A percentile compares a stretch with the other conserved stretches of the same genome.
Conservation (phyloP, 176 grass and related monocot species). For the Puccinellia tenuiflora region DNA sequence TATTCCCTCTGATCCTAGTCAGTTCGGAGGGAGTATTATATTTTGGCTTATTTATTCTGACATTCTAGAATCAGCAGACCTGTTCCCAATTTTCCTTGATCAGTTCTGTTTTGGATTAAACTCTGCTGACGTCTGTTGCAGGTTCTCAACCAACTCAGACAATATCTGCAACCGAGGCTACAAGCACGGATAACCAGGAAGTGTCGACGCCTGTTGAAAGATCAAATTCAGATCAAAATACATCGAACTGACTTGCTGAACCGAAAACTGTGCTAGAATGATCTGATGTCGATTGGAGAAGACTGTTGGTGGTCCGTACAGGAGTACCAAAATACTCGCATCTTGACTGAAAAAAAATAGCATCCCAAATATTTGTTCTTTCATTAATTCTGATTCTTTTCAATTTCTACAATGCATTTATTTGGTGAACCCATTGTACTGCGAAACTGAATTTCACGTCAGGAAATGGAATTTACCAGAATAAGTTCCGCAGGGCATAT, state of each 20-base stretch:
- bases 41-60: neutral
- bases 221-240: constrained; percentile 39
- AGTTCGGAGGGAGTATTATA: no score
- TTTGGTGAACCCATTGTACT: constrained; percentile 21
- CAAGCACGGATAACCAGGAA: constrained; percentile 25
- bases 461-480: constrained; percentile 6
- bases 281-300: constrained; percentile 13
- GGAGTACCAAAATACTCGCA: constrained; percentile 24
- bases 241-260: constrained; percentile 37
- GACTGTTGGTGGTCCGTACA: constrained; percentile 20
- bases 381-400: constrained; percentile 63
- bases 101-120: neutral
- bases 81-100: neutral
- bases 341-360: constrained; percentile 49
- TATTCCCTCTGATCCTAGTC: no score
- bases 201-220: constrained; percentile 15
- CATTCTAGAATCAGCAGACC: neutral
- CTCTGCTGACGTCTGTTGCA: constrained; percentile 23
- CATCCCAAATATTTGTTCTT: constrained; percentile 42
- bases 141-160: constrained; percentile 41
- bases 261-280: constrained; percentile 6
- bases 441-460: constrained; percentile 21
- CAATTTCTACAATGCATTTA: constrained; percentile 42
- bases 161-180: constrained; percentile 15
- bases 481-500: constrained; percentile 10